Evolutionary conservation across 805 yeast genomes (phyloP).

Genomic region (Metschnikowia matae): DNA sequence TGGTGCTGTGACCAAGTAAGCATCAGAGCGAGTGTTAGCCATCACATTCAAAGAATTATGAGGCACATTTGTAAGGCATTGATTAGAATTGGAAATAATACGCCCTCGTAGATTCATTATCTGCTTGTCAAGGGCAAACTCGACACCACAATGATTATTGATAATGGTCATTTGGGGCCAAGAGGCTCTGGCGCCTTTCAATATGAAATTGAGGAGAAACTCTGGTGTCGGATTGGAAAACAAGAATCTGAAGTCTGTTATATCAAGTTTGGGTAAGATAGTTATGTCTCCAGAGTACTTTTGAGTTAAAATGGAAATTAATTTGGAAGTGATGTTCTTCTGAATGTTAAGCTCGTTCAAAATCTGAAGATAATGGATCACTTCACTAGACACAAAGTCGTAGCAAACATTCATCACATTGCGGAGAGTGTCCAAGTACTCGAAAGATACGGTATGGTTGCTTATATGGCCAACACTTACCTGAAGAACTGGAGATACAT

Average conservation of each 20-base stretch:
- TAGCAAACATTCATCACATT: constrained; percentile 50
- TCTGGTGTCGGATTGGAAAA: constrained; percentile 80
- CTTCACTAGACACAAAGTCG: constrained; percentile 61
- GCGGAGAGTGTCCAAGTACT: constrained; percentile 52
- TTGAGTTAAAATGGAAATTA: constrained; percentile 75
- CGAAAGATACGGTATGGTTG: constrained; percentile 49
- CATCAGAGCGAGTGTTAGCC: constrained; percentile 5
- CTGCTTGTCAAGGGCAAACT: constrained; percentile 78
- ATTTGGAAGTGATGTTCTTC: constrained; percentile 65
- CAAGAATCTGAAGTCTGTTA: constrained; percentile 56
- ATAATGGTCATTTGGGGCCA: constrained; percentile 91
- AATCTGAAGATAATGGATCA: constrained; percentile 72
- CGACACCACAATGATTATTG: constrained; percentile 85
- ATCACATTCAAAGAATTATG: neutral
- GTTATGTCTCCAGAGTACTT: constrained; percentile 93
- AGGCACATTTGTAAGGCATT: constrained; percentile 10
- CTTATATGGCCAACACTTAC: constrained; percentile 64
- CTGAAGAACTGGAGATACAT: constrained; percentile 82
- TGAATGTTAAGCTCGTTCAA: constrained; percentile 73
- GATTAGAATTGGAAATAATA: constrained; percentile 38
- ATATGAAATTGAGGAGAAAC: constrained; percentile 62
- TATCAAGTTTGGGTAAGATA: constrained; percentile 71
- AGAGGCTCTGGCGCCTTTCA: constrained; percentile 85
- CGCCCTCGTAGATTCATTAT: constrained; percentile 65
- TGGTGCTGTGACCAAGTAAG: constrained; percentile 15